These are phyloP conservation scores for Aspergillus intermedius DNA, from an alignment of 2,329 filamentous ascomycete genomes.

Conservation along the genomic window DNA sequence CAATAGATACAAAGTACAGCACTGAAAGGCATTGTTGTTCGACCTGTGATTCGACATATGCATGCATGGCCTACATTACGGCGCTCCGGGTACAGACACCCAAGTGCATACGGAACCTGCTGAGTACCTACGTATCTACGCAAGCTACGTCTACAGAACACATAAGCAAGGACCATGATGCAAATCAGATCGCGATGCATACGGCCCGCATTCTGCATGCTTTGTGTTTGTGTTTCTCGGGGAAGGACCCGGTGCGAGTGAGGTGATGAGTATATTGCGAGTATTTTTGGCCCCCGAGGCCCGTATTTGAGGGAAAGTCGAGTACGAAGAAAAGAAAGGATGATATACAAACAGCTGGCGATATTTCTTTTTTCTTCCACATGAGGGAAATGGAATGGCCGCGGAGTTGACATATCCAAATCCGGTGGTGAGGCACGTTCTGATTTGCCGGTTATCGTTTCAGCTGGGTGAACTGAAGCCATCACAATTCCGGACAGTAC, in stretches of 20 bases:
- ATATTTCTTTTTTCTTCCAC: neutral
- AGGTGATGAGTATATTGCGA: neutral
- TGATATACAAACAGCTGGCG: neutral
- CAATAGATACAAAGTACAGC: neutral
- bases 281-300: neutral
- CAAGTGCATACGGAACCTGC: neutral
- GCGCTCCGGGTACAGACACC: neutral
- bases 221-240: neutral
- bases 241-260: neutral
- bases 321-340: neutral
- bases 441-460: neutral
- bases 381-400: neutral
- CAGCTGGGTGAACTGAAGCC: neutral
- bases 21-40: neutral
- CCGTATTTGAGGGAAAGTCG: neutral
- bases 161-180: neutral
- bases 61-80: neutral
- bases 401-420: neutral
- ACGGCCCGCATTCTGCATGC: neutral
- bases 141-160: too few species aligned
- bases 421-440: neutral
- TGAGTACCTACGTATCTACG: neutral
- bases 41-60: neutral
- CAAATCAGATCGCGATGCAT: neutral
- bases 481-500: too few species aligned